Evolutionary conservation across 306 rosid species (phyloP), one percentile per base, ranked within the genome.

Genomic region (Mucuna pruriens): DNA sequence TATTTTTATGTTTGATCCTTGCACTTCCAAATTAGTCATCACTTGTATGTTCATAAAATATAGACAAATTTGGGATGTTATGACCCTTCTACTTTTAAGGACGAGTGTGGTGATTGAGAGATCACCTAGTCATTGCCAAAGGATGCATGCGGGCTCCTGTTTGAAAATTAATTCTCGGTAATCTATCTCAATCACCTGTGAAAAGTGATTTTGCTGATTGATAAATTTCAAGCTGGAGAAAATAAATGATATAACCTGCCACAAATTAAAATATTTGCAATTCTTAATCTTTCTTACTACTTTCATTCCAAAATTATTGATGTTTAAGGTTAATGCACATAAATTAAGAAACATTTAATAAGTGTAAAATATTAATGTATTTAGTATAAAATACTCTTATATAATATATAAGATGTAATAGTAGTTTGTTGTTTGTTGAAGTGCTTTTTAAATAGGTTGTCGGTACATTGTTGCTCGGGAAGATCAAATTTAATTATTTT

Each of bases 181-280:
- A 16, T 65, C 16, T 77, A 42, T 67, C 33, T 40, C 57, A 3
- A 52, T 36, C 70, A 25, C 10, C 44, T 44, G 12, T 5, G 29
- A 16, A 36, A 80, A 61, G n/a, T 61, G 74, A 61, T 66, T 66
- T 44, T 16, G 34, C 22, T 54, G 52, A 75, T 19, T 49, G 39
- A 11, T 73, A 38, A 42, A 74, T 64, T 51, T 67, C 80, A 65
- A 52, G 49, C 34, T 38, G 66, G 65, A 66, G 76, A 66, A 44
- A 51, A 8, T 48, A 79, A 9, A 81, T n/a, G 44, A 46, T 9
- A 22, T 36, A 38, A 58, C 44, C 52, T 20, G 25, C 52, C 65
- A 33, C 76, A 55, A 44, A 66, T 44, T 82, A 40, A 65, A 46
- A 49, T 38, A 55, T 4, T 45, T 31, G 26, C 62, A 39, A 52